Evolutionary conservation across 73 alveolate species (phyloP).

Genomic region (Paramecium sonneborni): DNA sequence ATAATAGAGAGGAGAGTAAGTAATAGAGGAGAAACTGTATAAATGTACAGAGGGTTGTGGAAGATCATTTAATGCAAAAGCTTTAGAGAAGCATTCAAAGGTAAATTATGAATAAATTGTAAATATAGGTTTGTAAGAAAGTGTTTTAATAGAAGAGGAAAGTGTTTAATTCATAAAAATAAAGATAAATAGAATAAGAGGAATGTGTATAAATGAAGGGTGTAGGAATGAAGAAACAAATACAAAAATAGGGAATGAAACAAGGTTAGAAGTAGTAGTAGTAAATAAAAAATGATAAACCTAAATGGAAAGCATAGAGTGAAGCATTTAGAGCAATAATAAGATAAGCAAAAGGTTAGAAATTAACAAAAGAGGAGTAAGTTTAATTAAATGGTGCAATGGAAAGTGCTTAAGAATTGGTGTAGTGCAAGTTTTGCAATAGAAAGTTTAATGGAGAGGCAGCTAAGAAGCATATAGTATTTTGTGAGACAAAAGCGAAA

Average conservation of each 20-base stretch:
- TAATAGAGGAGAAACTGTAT: not conserved
- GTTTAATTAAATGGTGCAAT: not conserved
- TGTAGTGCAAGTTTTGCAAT: slow-evolving; percentile 65
- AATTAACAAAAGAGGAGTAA: not conserved
- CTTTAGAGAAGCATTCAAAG: slow-evolving; percentile 66
- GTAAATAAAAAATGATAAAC: not conserved
- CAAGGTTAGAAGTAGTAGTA: not conserved
- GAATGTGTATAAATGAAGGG: not conserved
- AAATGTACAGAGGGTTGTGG: slow-evolving; percentile 73
- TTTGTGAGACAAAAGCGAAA: slow-evolving; percentile 68
- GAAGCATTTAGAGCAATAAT: slow-evolving; percentile 70
- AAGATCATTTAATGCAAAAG: slow-evolving; percentile 68
- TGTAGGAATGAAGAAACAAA: not conserved
- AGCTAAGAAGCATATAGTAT: slow-evolving; percentile 69
- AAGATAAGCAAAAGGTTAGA: slow-evolving; percentile 67
- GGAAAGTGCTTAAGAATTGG: slow-evolving; percentile 54
- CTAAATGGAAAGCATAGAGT: slow-evolving; percentile 67
- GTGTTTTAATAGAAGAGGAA: slow-evolving; percentile 75
- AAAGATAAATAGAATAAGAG: slow-evolving; percentile 53
- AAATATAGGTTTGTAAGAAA: slow-evolving; percentile 73
- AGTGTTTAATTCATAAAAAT: slow-evolving; percentile 64
- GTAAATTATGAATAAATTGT: not conserved
- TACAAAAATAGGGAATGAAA: not conserved
- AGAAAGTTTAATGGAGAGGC: slow-evolving; percentile 70
- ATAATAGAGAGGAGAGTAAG: not conserved